These are phyloP conservation scores for Plasmodium falciparum DNA, from an alignment of 169 alveolate genomes.

Conservation along the genomic window DNA sequence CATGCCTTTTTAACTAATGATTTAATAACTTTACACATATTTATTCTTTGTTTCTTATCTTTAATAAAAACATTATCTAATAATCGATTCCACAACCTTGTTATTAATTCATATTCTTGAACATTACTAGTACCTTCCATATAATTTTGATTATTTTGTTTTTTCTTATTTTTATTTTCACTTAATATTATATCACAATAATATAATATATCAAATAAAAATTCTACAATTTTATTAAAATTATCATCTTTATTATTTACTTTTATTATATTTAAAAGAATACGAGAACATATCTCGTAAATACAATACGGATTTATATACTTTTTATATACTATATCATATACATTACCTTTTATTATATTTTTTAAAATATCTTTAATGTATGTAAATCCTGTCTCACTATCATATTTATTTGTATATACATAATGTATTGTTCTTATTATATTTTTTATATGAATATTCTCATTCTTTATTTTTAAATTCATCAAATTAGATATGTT, in stretches of 20 bases:
- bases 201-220: conserved; percentile 67
- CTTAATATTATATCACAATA: conserved; percentile 58
- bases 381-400: conserved; percentile 69
- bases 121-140: neutral
- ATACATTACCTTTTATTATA: conserved; percentile 64
- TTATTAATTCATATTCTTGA: conserved; percentile 53
- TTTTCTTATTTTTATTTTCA: conserved; percentile 17
- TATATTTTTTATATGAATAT: conserved; percentile 71
- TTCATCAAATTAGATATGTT: conserved; percentile 17
- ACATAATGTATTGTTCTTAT: conserved; percentile 67
- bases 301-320: conserved; percentile 56
- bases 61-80: conserved; percentile 73
- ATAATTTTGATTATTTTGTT: neutral
- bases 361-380: conserved; percentile 66
- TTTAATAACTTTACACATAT: conserved; percentile 70
- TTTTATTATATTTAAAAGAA: conserved; percentile 39
- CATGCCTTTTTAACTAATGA: conserved; percentile 77
- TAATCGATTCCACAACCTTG: conserved; percentile 80
- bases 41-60: conserved; percentile 79
- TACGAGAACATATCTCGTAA: conserved; percentile 53
- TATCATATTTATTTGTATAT: conserved; percentile 60
- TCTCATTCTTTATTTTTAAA: conserved; percentile 53
- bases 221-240: conserved; percentile 65
- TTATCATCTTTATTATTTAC: conserved; percentile 57
- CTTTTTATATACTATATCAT: conserved; percentile 40